Base-by-base conservation (phyloP, 2,329 filamentous ascomycete species). In the Gliomastix tumulicola region DNA sequence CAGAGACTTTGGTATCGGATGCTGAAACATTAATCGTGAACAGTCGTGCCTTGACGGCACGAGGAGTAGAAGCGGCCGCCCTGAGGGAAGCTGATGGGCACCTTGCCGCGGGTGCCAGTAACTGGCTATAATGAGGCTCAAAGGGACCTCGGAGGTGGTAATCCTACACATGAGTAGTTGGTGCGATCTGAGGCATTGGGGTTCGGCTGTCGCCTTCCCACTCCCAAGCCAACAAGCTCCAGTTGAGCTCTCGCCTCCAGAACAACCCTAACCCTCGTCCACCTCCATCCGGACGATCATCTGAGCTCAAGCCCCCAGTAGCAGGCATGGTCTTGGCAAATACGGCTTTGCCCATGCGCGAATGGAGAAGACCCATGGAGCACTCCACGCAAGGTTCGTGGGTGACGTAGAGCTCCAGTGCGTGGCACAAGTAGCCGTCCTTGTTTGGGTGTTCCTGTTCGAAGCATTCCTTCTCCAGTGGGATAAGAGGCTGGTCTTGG, bases 371-470 rank as follows among this genome's bases (percentile, higher is more conserved):
- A 2, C 87, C 92, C 92, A 97, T 97, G 23, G 85, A 88, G 62
- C 92, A 98, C 76, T 94, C 94, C 41, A 94, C 76, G 56, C 92
- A 98, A 6, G 92, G 92, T 62, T 98, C 92, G 54, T 97, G 89
- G 3, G 89, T 95, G 42, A 94, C 71, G 63, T 96, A 97, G 39
- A 98, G 76, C 59, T 97, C 90, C 21, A 98, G 74, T 37, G 88
- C 86, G 47, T 94, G 88, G 62, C 90, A 97, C 16, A 98, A 78
- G 57, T 98, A 98, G 36, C 90, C 90, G 47, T 88, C 85, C 21
- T 76, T 74, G 45, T 70, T 75, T 28, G 74, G 76, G 51, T 82
- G 83, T 49, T 81, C 79, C 49, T 76, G 64, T 34, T 69, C 66
- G 50, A 79, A 85, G 43, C 82, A 74, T 37, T 63, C 55, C 43